A percentile compares a stretch with the other conserved stretches of the same genome.
These are phyloP conservation scores for Puya raimondii DNA, from an alignment of 176 grass and related monocot species.

Conservation along the genomic window DNA sequence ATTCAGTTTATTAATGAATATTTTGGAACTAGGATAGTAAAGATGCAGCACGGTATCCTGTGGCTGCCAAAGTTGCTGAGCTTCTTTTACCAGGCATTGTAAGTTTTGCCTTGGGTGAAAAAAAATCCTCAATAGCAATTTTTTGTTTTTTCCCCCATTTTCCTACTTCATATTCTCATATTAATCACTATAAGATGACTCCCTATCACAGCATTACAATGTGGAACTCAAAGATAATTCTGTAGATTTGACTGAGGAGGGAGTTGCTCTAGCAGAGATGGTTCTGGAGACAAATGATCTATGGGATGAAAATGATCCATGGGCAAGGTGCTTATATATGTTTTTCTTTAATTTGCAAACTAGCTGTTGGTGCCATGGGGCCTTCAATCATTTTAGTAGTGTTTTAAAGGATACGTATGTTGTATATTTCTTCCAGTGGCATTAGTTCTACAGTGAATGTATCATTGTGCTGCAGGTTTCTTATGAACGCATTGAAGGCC, in stretches of 20 bases:
- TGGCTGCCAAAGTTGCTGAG: slow-evolving; percentile 82
- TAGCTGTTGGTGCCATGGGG: slow-evolving; percentile 3
- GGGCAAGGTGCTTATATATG: slow-evolving; percentile 59
- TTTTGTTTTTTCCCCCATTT: background rate
- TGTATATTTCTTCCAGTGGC: background rate
- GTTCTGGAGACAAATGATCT: slow-evolving; percentile 74
- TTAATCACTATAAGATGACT: slow-evolving; percentile 9
- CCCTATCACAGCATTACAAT: slow-evolving; percentile 76
- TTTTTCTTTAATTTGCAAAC: slow-evolving; percentile 21
- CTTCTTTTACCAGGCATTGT: slow-evolving; percentile 72
- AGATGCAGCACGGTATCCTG: slow-evolving; percentile 62
- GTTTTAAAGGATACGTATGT: background rate
- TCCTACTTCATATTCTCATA: slow-evolving; percentile 11
- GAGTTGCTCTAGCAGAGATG: slow-evolving; percentile 79
- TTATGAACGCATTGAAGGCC: slow-evolving; percentile 89
- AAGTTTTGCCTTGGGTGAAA: slow-evolving; percentile 23
- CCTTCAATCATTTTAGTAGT: background rate
- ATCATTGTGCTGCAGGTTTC: slow-evolving; percentile 49
- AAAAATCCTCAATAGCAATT: background rate
- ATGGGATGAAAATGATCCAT: slow-evolving; percentile 95
- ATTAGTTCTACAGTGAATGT: background rate
- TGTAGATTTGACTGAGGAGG: slow-evolving; percentile 87
- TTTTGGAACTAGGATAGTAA: slow-evolving; percentile 73
- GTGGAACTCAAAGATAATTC: slow-evolving; percentile 80
- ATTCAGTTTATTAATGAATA: background rate